Conservation (phyloP, 768 basidiomycete genomes). For the Collybiopsis luxurians region DNA sequence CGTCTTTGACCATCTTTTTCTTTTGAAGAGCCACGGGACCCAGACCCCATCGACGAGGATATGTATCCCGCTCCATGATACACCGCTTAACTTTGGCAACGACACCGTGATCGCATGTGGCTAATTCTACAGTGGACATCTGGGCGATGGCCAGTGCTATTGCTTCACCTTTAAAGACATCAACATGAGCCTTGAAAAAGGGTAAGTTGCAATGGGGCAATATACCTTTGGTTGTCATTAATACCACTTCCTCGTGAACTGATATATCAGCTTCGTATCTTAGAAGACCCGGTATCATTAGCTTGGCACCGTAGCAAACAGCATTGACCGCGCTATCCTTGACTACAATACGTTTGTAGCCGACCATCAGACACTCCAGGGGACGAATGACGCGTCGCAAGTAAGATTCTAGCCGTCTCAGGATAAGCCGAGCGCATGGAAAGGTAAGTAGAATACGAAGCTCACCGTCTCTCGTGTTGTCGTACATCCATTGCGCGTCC, state of each 20-base stretch:
- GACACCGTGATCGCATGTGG: conserved; percentile 97
- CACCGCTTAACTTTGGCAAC: conserved; percentile 99
- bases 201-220: background rate
- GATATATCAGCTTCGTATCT: conserved; percentile 96
- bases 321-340: conserved; percentile 99
- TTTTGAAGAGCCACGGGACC: conserved; percentile 97
- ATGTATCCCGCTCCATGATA: conserved; percentile 99
- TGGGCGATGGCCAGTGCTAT: conserved; percentile 94
- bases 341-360: conserved; percentile 98
- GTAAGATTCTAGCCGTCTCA: conserved; percentile 74
- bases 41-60: conserved; percentile 96
- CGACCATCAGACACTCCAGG: conserved; percentile 88
- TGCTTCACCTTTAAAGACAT: conserved; percentile 59
- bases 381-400: conserved; percentile 93
- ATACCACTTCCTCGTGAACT: conserved; percentile 91
- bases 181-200: background rate
- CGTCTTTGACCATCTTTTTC: conserved; percentile 98
- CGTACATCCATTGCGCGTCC: conserved; percentile 98
- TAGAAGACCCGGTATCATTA: conserved; percentile 98
- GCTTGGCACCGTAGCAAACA: conserved; percentile 98
- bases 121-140: conserved; percentile 98
- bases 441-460: conserved; percentile 9
- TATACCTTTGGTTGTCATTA: conserved; percentile 97
- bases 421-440: background rate
- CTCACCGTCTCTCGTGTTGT: conserved; percentile 94